phyloP scores from a whole-genome alignment of 1,139 yeast species.

The Geotrichum histeridarum region DNA sequence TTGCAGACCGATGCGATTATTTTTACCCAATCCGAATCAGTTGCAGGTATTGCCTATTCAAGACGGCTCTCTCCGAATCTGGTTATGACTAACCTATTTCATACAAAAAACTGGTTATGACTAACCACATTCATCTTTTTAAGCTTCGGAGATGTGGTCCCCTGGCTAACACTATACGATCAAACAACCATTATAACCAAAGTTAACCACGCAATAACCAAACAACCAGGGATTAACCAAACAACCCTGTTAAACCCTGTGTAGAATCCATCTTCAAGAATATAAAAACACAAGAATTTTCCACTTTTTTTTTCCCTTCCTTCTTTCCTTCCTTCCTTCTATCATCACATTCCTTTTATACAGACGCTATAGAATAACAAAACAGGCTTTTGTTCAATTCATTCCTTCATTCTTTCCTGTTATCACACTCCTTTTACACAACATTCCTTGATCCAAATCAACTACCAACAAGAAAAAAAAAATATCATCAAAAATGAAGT shows the following conservation, averaged over 20 bases:
- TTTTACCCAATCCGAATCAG: too few species aligned
- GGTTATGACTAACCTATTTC: too few species aligned
- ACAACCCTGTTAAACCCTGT: neutral
- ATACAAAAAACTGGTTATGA: too few species aligned
- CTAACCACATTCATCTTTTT: too few species aligned
- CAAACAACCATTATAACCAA: neutral
- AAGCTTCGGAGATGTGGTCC: neutral
- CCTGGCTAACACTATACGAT: neutral
- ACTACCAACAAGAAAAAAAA: neutral
- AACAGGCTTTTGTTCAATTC: neutral
- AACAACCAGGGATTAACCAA: neutral
- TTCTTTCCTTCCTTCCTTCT: neutral
- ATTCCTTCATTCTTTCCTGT: conserved; percentile 3
- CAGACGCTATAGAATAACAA: neutral
- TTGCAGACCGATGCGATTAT: too few species aligned
- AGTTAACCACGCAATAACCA: neutral
- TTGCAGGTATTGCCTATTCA: too few species aligned
- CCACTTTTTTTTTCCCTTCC: neutral
- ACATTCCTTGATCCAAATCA: conserved; percentile 1
- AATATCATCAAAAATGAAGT: conserved; percentile 10
- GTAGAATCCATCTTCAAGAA: neutral
- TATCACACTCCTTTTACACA: conserved; percentile 1
- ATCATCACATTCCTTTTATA: neutral
- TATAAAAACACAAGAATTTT: neutral
- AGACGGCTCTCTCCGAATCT: too few species aligned